Percentiles rank a stretch among this genome's conserved stretches.
These are phyloP conservation scores for Cinnamomum chago DNA, from an alignment of 164 flowering plant species.

Conservation along the genomic window DNA sequence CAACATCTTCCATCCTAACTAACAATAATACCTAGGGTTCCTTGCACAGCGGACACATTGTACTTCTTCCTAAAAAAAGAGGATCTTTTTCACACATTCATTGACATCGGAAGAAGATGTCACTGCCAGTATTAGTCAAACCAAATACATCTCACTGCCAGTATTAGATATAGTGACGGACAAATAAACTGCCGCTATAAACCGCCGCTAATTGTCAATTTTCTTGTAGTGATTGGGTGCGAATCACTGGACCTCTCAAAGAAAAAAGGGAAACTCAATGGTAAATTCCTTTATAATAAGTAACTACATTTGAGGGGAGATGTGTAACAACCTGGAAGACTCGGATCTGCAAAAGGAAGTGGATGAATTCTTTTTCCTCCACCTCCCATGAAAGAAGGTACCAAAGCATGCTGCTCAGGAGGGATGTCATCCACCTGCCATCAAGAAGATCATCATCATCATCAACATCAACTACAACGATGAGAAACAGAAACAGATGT, in stretches of 20 bases:
- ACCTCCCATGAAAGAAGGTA: slow-evolving; percentile 40
- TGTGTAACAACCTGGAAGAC: slow-evolving; percentile 29
- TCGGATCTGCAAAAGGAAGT: slow-evolving; percentile 47
- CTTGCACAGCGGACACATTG: too few relatives aligned
- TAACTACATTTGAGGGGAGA: neutral
- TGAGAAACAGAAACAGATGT: neutral
- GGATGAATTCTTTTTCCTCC: slow-evolving; percentile 50
- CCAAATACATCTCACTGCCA: too few relatives aligned
- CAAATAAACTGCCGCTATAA: too few relatives aligned
- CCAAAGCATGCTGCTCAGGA: slow-evolving; percentile 52
- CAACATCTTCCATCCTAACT: too few relatives aligned
- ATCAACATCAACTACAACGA: neutral
- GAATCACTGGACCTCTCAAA: neutral
- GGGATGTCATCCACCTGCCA: slow-evolving; percentile 48
- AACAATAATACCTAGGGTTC: too few relatives aligned
- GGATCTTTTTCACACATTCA: too few relatives aligned
- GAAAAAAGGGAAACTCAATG: neutral
- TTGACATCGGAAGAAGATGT: too few relatives aligned
- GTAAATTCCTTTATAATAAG: neutral
- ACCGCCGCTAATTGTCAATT: too few relatives aligned
- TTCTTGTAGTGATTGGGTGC: too few relatives aligned
- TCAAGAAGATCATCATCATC: neutral
- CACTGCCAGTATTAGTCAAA: too few relatives aligned
- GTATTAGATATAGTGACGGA: too few relatives aligned
- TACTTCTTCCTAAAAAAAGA: too few relatives aligned